These are phyloP conservation scores for Aspergillus niger DNA, from an alignment of 2,329 filamentous ascomycete species.

Conservation along the genomic window DNA sequence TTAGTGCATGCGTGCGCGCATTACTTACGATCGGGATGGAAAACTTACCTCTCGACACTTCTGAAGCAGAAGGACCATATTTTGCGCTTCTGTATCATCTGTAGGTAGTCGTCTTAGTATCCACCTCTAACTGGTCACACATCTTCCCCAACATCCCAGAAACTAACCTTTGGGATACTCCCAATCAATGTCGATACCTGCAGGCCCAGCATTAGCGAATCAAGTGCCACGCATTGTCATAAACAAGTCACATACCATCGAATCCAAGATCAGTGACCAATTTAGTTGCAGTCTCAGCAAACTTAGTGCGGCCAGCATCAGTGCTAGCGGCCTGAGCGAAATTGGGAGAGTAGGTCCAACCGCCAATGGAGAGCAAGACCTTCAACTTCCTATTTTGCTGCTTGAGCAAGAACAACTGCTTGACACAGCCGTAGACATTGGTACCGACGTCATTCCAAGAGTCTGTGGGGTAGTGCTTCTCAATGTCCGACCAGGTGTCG, in stretches of 20 bases:
- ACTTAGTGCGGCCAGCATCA: slow-evolving; percentile 61
- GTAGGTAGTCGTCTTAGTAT: slow-evolving; percentile 13
- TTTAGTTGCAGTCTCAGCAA: slow-evolving; percentile 71
- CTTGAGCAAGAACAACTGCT: slow-evolving; percentile 76
- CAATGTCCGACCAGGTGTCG: slow-evolving; percentile 67
- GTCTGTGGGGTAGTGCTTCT: slow-evolving; percentile 70
- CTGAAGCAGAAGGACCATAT: slow-evolving; percentile 47
- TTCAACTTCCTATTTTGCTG: slow-evolving; percentile 75
- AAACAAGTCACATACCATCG: slow-evolving; percentile 39
- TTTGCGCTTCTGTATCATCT: slow-evolving; percentile 47
- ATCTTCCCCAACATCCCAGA: not conserved
- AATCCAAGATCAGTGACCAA: slow-evolving; percentile 81
- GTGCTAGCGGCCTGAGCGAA: slow-evolving; percentile 70
- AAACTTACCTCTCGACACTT: slow-evolving; percentile 42
- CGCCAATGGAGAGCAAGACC: slow-evolving; percentile 77
- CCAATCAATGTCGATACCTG: slow-evolving; percentile 51
- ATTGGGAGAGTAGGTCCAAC: slow-evolving; percentile 77
- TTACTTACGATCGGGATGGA: not conserved
- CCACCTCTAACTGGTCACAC: not conserved
- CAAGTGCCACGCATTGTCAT: not conserved
- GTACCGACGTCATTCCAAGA: slow-evolving; percentile 68
- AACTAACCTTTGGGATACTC: slow-evolving; percentile 46
- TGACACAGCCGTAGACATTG: slow-evolving; percentile 75
- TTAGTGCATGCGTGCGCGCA: slow-evolving; percentile 12
- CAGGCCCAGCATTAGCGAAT: not conserved